These are phyloP conservation scores for Zhuliangozyma parablackwelliae DNA, from an alignment of 1,139 yeast genomes.

Conservation along the genomic window DNA sequence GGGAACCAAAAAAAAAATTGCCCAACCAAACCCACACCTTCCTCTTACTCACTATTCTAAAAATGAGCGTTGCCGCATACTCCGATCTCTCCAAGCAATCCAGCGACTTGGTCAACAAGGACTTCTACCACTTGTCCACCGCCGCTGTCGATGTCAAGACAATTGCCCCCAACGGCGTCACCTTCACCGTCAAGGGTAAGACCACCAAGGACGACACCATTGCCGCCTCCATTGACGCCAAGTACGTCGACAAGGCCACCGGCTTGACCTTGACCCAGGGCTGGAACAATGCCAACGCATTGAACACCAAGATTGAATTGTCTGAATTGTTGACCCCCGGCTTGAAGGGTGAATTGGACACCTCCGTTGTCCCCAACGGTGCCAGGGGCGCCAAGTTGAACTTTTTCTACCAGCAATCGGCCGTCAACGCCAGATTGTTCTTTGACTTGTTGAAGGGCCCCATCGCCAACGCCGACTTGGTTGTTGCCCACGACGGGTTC, in stretches of 20 bases:
- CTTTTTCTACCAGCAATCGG: slow-evolving; percentile 88
- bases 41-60: slow-evolving; percentile 9
- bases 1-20: background rate
- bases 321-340: slow-evolving; percentile 93
- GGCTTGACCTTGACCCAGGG: slow-evolving; percentile 95
- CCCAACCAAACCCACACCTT: slow-evolving; percentile 1
- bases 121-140: slow-evolving; percentile 88
- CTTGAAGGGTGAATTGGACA: slow-evolving; percentile 86
- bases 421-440: slow-evolving; percentile 91
- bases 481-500: slow-evolving; percentile 94
- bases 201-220: slow-evolving; percentile 79
- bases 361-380: slow-evolving; percentile 84
- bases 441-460: slow-evolving; percentile 96
- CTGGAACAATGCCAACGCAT: slow-evolving; percentile 91
- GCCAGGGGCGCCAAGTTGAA: slow-evolving; percentile 88
- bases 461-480: slow-evolving; percentile 88
- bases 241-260: slow-evolving; percentile 87
- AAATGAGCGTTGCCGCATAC: slow-evolving; percentile 66
- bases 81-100: slow-evolving; percentile 87
- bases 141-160: slow-evolving; percentile 89
- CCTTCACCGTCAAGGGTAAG: slow-evolving; percentile 92
- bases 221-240: slow-evolving; percentile 87
- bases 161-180: slow-evolving; percentile 93
- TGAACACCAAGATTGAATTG: slow-evolving; percentile 91
- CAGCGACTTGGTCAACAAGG: slow-evolving; percentile 84